A percentile compares a stretch with the other conserved stretches of the same genome.
phyloP scores from a whole-genome alignment of 805 yeast species.

The Lipomyces sp. region DNA sequence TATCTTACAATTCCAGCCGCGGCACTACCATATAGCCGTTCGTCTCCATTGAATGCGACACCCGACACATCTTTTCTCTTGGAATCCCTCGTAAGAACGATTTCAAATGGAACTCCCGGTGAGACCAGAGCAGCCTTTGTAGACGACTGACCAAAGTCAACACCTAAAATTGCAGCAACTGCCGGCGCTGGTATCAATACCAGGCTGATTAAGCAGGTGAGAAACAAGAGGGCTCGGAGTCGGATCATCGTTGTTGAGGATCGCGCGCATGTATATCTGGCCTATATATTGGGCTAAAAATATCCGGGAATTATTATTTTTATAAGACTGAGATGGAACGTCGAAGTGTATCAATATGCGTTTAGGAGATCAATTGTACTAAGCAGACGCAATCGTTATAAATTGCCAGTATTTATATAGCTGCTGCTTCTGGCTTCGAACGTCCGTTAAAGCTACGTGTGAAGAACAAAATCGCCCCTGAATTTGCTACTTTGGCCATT shows the following conservation, averaged over 20 bases:
- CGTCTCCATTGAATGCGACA: slow-evolving; percentile 59
- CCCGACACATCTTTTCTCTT: slow-evolving; percentile 89
- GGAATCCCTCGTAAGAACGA: slow-evolving; percentile 86
- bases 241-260: background rate
- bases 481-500: background rate
- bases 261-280: background rate
- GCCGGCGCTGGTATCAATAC: slow-evolving; percentile 7
- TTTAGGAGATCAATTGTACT: background rate
- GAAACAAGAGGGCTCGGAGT: background rate
- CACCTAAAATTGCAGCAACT: slow-evolving; percentile 69
- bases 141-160: slow-evolving; percentile 87
- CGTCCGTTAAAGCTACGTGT: background rate
- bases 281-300: too few relatives aligned
- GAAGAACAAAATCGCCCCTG: background rate
- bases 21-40: slow-evolving; percentile 34
- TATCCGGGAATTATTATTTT: too few relatives aligned
- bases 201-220: background rate
- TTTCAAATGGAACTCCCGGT: slow-evolving; percentile 86
- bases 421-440: too few relatives aligned
- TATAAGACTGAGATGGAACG: background rate
- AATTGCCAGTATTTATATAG: too few relatives aligned
- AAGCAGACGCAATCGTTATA: background rate
- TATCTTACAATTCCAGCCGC: slow-evolving; percentile 64
- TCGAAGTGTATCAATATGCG: background rate
- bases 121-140: slow-evolving; percentile 88